Percentiles rank a stretch among this genome's conserved stretches.
Conservation (phyloP, 2,329 filamentous ascomycete genomes). For the Aspergillus sp. region DNA sequence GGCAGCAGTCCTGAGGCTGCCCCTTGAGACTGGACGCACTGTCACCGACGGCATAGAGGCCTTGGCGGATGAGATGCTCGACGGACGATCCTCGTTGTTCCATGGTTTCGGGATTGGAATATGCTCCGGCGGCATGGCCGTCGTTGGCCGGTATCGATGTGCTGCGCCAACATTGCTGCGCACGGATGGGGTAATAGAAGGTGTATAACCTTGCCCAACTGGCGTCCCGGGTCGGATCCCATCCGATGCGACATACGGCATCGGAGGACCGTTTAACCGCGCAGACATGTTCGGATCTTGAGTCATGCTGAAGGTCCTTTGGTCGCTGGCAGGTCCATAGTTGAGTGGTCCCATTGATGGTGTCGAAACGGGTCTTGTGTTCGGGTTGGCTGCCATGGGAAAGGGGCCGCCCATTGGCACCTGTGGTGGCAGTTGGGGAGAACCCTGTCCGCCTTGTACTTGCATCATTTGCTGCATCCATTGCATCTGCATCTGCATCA, state of each 20-base stretch:
- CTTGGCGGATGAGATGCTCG: slow-evolving; percentile 12
- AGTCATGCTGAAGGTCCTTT: slow-evolving; percentile 72
- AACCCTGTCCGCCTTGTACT: slow-evolving; percentile 51
- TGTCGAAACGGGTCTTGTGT: slow-evolving; percentile 44
- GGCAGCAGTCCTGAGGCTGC: slow-evolving; percentile 10
- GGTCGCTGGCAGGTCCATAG: slow-evolving; percentile 17
- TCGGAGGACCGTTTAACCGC: slow-evolving; percentile 29
- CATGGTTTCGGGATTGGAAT: slow-evolving; percentile 28
- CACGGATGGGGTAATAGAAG: slow-evolving; percentile 91
- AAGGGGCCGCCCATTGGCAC: slow-evolving; percentile 22
- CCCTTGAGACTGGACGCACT: slow-evolving; percentile 21
- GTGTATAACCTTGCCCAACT: slow-evolving; percentile 53
- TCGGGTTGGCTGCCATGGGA: slow-evolving; percentile 16
- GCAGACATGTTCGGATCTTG: slow-evolving; percentile 52
- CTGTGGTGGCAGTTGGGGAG: slow-evolving; percentile 23
- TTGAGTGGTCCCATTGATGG: slow-evolving; percentile 22
- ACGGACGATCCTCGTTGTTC: slow-evolving; percentile 28
- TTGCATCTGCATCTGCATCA: slow-evolving; percentile 93
- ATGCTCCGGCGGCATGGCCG: slow-evolving; percentile 46
- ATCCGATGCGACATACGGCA: slow-evolving; percentile 24
- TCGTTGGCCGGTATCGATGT: slow-evolving; percentile 83
- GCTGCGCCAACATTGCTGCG: slow-evolving; percentile 89
- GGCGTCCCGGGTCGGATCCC: slow-evolving; percentile 17
- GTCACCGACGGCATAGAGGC: slow-evolving; percentile 21
- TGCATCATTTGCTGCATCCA: slow-evolving; percentile 64